Base-by-base conservation (phyloP, 2,329 filamentous ascomycete species). In the Phyllachora maydis region DNA sequence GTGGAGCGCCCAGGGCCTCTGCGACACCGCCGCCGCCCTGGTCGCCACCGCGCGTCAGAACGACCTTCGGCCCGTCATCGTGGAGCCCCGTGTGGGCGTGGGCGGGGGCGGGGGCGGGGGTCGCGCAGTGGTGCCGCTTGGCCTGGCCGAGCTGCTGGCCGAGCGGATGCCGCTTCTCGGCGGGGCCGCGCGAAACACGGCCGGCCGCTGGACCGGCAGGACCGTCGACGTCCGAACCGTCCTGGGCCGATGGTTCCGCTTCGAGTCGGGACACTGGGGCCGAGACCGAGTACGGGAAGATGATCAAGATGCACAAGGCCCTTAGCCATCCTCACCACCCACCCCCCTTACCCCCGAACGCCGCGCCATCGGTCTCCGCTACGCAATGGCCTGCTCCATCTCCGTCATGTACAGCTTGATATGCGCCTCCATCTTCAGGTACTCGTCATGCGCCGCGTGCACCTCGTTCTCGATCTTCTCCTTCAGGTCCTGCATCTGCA, bases 391-490 rank as follows among this genome's bases (percentile, higher is more conserved):
- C 50, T 93, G 83, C 50, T 95, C 88, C 83, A 98, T 93, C 59
- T 98, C 88, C 4, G 78, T 91, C 41, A 98, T 91, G 55, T 98
- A 98, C 31, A 95, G 59, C 50, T 83, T 85, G 46, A 98, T 90
- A 43, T 98, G 88, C 18, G 81, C 74, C 47, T 95, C 85, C 68
- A 98, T 75, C 66, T 93, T 93, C 43, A 91, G 63, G 49, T 92
- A 98, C 54, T 95, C 81, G 34, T 91, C 83, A 37, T 91, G 70
- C 1, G 88, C 82, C 26, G 66, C 68, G 42, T 88, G 78, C 6
- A 95, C 74, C 49, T 98, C 88, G 30, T 74, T 83, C 43, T 95
- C 85, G 32, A 98, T 92, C 38, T 88, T 90, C 45, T 95, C 88
- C 43, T 93, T 95, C 35, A 98, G 61, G 47, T 98, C 88, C 22